Conservation (phyloP, 2,329 filamentous ascomycete genomes). For the Kalaharituber pfeilii region DNA sequence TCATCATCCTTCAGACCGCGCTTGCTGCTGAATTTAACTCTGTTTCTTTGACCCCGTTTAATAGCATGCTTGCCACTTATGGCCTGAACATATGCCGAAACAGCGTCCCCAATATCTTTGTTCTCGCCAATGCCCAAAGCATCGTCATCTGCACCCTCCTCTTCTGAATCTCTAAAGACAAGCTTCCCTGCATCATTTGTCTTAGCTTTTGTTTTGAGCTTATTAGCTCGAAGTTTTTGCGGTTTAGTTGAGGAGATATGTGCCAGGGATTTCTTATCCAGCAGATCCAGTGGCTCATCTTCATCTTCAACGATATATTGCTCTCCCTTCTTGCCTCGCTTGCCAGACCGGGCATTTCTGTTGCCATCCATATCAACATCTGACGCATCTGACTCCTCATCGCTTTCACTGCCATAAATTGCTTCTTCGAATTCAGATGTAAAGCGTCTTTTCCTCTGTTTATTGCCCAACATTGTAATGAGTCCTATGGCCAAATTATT, state of each 20-base stretch:
- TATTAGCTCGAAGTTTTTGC: constrained; percentile 38
- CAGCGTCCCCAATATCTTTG: constrained; percentile 28
- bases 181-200: constrained; percentile 64
- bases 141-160: constrained; percentile 27
- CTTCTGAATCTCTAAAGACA: constrained; percentile 41
- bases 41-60: constrained; percentile 46
- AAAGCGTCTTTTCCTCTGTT: constrained; percentile 44
- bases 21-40: constrained; percentile 55
- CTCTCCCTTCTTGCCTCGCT: constrained; percentile 41
- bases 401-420: constrained; percentile 54
- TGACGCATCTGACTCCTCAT: constrained; percentile 34
- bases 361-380: constrained; percentile 45
- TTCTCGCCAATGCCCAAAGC: constrained; percentile 41
- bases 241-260: constrained; percentile 89
- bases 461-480: too few species aligned
- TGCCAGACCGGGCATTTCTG: constrained; percentile 41
- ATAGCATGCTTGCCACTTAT: constrained; percentile 50
- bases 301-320: constrained; percentile 85
- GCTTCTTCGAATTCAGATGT: constrained; percentile 91
- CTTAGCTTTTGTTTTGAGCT: constrained; percentile 41
- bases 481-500: constrained; percentile 1
- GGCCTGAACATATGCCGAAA: constrained; percentile 52
- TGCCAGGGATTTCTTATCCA: constrained; percentile 74
- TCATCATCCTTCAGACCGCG: constrained; percentile 31
- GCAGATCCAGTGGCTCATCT: constrained; percentile 82